Evolutionary conservation across 345 rosid species (phyloP), one percentile per base, ranked within the genome.

Genomic region (Excoecaria agallocha): DNA sequence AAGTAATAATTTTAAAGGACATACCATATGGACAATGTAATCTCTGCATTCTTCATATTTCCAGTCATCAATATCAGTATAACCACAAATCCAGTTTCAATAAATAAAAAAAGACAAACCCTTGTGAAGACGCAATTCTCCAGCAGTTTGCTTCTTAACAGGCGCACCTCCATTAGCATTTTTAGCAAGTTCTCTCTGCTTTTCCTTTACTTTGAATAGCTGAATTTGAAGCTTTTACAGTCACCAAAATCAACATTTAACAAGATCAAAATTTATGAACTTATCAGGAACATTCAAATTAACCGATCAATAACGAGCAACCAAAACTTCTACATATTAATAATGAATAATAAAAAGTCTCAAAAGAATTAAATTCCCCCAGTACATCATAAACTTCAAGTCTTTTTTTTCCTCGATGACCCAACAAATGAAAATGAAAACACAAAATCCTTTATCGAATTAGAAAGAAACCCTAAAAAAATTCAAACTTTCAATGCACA

Each of bases 51-150:
- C n/a, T n/a, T n/a, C n/a, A n/a, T n/a, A n/a, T n/a, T n/a, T n/a
- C n/a, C n/a, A n/a, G n/a, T n/a, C n/a, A n/a, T n/a, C n/a, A n/a
- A n/a, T n/a, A n/a, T n/a, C n/a, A n/a, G n/a, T n/a, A n/a, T n/a
- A n/a, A n/a, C n/a, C n/a, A n/a, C n/a, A n/a, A n/a, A n/a, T n/a
- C n/a, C n/a, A n/a, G n/a, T n/a, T n/a, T n/a, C n/a, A n/a, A n/a
- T n/a, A n/a, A n/a, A n/a, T n/a, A n/a, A n/a, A n/a, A n/a, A n/a
- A n/a, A 43, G 22, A 68, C 76, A 30, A 60, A 76, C 83, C 83
- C 63, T 80, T 80, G 49, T 80, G 74, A 72, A 80, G 77, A 67
- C 83, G 83, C 61, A 80, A 76, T 68, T 80, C 83, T 45, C 83
- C 83, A 72, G 83, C 80, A 43, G 48, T 59, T 72, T 80, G 83